Percentiles rank a stretch among this genome's conserved stretches.
Evolutionary conservation across 1,139 yeast species (phyloP).

Genomic region (Hemisphaericaspora xylofermentans): DNA sequence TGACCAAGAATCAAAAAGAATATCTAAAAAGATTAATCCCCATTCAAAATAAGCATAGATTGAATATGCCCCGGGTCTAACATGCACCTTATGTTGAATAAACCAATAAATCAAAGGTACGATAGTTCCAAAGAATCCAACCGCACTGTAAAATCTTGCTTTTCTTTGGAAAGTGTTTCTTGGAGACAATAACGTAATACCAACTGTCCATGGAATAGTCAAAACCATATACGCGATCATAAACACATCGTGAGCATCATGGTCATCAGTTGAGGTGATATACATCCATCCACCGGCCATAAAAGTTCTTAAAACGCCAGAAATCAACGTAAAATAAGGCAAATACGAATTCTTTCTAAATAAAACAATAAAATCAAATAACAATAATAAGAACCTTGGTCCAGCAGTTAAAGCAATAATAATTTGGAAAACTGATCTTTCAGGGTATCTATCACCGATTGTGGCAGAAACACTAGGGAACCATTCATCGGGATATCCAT

Average conservation of each 20-base stretch:
- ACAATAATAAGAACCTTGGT: slow-evolving; percentile 76
- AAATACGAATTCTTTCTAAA: slow-evolving; percentile 36
- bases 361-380: slow-evolving; percentile 54
- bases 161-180: slow-evolving; percentile 46
- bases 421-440: slow-evolving; percentile 86
- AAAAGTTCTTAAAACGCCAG: slow-evolving; percentile 79
- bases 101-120: slow-evolving; percentile 86
- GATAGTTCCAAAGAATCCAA: slow-evolving; percentile 65
- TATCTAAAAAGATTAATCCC: slow-evolving; percentile 79
- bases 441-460: slow-evolving; percentile 96
- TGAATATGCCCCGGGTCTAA: slow-evolving; percentile 90
- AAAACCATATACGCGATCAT: slow-evolving; percentile 88
- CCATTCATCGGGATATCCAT: slow-evolving; percentile 97
- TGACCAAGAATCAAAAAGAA: slow-evolving; percentile 82
- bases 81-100: slow-evolving; percentile 89
- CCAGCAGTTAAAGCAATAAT: slow-evolving; percentile 78
- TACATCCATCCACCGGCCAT: slow-evolving; percentile 99
- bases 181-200: slow-evolving; percentile 56
- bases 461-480: slow-evolving; percentile 97
- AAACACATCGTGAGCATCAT: slow-evolving; percentile 91
- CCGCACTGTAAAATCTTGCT: slow-evolving; percentile 52
- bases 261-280: slow-evolving; percentile 94
- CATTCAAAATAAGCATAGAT: slow-evolving; percentile 93
- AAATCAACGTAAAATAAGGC: slow-evolving; percentile 45
- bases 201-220: slow-evolving; percentile 87